Conservation (phyloP, 352 stramenopile species). For the Pythium phragmiticola region DNA sequence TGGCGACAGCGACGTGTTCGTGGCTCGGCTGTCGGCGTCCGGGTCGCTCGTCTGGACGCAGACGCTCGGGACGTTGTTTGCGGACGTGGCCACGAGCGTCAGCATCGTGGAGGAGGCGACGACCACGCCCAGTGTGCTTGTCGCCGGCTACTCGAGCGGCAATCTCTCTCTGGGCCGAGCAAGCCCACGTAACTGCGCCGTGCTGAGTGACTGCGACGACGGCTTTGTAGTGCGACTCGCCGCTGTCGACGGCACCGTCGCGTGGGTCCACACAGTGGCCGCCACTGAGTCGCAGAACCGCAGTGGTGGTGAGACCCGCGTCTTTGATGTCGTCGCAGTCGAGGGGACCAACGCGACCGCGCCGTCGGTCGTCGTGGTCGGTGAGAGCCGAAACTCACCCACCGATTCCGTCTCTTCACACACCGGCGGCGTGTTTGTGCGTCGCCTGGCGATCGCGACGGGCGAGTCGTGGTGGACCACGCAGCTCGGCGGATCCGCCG, state of each 20-base stretch:
- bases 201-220: background rate
- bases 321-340: slow-evolving; percentile 28
- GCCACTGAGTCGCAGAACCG: background rate
- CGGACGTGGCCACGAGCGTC: slow-evolving; percentile 9
- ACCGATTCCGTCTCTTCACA: background rate
- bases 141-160: slow-evolving; percentile 15
- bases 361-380: slow-evolving; percentile 23
- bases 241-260: slow-evolving; percentile 1
- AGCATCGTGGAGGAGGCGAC: background rate
- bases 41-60: slow-evolving; percentile 11
- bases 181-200: slow-evolving; percentile 5
- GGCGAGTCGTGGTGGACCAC: slow-evolving; percentile 27
- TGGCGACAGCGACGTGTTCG: slow-evolving; percentile 9
- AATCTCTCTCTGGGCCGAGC: slow-evolving; percentile 1
- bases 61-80: slow-evolving; percentile 13
- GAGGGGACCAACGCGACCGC: background rate
- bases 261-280: slow-evolving; percentile 2
- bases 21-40: slow-evolving; percentile 4
- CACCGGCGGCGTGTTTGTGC: slow-evolving; percentile 32
- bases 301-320: slow-evolving; percentile 12
- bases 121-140: background rate
- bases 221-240: slow-evolving; percentile 18
- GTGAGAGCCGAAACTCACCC: slow-evolving; percentile 22
- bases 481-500: slow-evolving; percentile 11
- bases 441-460: slow-evolving; percentile 15